These are phyloP conservation scores for Elongisporangium undulatum DNA, from an alignment of 352 stramenopile genomes.

Conservation along the genomic window DNA sequence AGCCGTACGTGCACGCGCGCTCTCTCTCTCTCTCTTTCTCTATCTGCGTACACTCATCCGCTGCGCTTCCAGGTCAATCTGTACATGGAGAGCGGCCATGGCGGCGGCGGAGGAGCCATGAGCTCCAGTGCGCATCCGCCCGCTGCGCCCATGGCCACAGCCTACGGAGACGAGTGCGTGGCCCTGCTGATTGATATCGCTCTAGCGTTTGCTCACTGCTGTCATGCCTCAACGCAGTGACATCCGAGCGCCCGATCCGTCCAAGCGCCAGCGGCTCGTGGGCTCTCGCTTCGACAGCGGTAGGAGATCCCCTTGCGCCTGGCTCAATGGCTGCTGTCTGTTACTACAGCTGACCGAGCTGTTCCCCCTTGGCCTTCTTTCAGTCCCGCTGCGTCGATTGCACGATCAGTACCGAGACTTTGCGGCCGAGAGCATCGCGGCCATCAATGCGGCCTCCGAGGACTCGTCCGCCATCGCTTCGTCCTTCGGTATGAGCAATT, in stretches of 20 bases:
- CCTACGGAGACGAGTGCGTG: constrained; percentile 34
- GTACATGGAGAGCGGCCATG: constrained; percentile 80
- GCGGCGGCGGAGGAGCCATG: constrained; percentile 10
- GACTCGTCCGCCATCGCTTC: constrained; percentile 27
- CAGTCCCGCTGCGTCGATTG: constrained; percentile 50
- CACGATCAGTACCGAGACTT: constrained; percentile 79
- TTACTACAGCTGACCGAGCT: constrained; percentile 2
- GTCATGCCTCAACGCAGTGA: constrained; percentile 26
- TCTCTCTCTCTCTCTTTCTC: not conserved
- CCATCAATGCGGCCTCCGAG: constrained; percentile 39
- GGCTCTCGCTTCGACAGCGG: constrained; percentile 39
- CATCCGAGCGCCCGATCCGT: constrained; percentile 73
- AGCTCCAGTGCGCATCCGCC: constrained; percentile 10
- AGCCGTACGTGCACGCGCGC: constrained; percentile 31
- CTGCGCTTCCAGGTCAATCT: constrained; percentile 49
- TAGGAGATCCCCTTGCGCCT: constrained; percentile 12
- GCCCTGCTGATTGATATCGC: not conserved
- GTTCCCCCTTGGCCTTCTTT: not conserved
- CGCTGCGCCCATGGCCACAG: constrained; percentile 24
- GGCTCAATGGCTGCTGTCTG: constrained; percentile 1
- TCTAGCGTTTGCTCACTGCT: constrained; percentile 2
- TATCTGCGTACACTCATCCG: not conserved
- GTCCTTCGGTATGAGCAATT: constrained; percentile 30
- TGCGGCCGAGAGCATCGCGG: constrained; percentile 73
- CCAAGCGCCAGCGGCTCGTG: constrained; percentile 79